Conservation (phyloP, 2,329 filamentous ascomycete species). For the Arthrobotrys iridis region DNA sequence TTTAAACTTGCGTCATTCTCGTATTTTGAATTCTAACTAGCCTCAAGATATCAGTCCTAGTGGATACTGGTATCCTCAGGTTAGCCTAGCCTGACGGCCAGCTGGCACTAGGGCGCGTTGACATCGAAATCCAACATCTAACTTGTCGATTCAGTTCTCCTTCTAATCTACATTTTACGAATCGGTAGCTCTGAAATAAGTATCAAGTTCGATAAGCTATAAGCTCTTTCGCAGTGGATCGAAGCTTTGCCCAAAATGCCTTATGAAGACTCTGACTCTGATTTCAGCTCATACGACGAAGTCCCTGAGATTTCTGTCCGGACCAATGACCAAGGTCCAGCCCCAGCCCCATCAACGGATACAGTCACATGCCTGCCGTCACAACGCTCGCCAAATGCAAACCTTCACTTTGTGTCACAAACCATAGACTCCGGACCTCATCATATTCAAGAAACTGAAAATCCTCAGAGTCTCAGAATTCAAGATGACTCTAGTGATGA, state of each 20-base stretch:
- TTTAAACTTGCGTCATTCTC: no score
- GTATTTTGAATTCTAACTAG: no score
- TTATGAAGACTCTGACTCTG: slow-evolving; percentile 3
- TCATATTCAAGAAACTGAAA: neutral
- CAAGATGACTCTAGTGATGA: neutral
- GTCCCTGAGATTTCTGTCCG: neutral
- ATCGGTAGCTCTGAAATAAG: no score
- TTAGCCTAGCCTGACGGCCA: no score
- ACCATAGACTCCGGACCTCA: neutral
- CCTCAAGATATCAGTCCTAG: no score
- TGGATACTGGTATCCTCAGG: no score
- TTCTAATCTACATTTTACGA: no score
- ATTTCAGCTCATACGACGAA: slow-evolving; percentile 16
- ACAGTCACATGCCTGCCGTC: slow-evolving; percentile 38
- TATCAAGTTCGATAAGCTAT: no score
- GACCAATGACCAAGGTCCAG: neutral
- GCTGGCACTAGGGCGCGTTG: no score
- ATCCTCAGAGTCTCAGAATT: neutral
- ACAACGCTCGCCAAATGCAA: slow-evolving; percentile 13
- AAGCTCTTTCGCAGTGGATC: neutral
- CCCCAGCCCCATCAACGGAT: slow-evolving; percentile 29
- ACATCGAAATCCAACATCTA: no score
- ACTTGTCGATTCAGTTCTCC: no score
- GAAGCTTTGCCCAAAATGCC: neutral
- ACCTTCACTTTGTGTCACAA: slow-evolving; percentile 26